Conservation (phyloP, 768 basidiomycete genomes). For the Neoboletus brunneissimus region DNA sequence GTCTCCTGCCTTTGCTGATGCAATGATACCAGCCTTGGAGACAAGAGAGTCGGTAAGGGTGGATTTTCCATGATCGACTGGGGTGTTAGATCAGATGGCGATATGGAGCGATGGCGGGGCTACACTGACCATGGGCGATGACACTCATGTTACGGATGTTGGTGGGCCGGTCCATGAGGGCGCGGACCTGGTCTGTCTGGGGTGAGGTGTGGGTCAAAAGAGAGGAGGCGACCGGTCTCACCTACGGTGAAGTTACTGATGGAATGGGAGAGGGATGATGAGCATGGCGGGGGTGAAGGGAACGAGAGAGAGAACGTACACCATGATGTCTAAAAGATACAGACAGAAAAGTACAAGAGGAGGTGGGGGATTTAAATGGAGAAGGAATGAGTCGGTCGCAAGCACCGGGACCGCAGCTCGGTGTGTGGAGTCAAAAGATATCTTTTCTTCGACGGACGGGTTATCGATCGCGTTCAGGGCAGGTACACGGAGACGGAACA, state of each 20-base stretch:
- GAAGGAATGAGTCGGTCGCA: slow-evolving; percentile 12
- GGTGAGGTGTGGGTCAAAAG: slow-evolving; percentile 1
- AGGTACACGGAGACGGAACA: slow-evolving; percentile 22
- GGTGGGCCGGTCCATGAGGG: slow-evolving; percentile 84
- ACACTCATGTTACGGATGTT: slow-evolving; percentile 97
- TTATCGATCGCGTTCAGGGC: slow-evolving; percentile 52
- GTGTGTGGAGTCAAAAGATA: slow-evolving; percentile 11
- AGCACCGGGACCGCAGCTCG: slow-evolving; percentile 30
- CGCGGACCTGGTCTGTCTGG: slow-evolving; percentile 75
- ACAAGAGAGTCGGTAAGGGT: slow-evolving; percentile 98
- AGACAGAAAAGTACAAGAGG: slow-evolving; percentile 21
- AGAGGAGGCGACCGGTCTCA: slow-evolving; percentile 36
- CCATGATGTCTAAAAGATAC: slow-evolving; percentile 66
- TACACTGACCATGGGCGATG: slow-evolving; percentile 77
- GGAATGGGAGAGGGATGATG: slow-evolving; percentile 26
- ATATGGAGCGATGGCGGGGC: slow-evolving; percentile 8
- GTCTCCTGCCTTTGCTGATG: slow-evolving; percentile 89
- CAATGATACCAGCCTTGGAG: slow-evolving; percentile 99
- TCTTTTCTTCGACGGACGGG: background rate
- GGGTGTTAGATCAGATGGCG: slow-evolving; percentile 18
- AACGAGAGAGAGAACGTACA: slow-evolving; percentile 52
- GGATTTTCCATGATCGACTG: slow-evolving; percentile 99
- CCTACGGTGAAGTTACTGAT: slow-evolving; percentile 87
- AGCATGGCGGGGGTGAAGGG: slow-evolving; percentile 19
- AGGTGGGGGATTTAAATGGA: background rate